These are phyloP conservation scores for Phoma sp. DNA, from an alignment of 2,329 filamentous ascomycete species.

Conservation along the genomic window DNA sequence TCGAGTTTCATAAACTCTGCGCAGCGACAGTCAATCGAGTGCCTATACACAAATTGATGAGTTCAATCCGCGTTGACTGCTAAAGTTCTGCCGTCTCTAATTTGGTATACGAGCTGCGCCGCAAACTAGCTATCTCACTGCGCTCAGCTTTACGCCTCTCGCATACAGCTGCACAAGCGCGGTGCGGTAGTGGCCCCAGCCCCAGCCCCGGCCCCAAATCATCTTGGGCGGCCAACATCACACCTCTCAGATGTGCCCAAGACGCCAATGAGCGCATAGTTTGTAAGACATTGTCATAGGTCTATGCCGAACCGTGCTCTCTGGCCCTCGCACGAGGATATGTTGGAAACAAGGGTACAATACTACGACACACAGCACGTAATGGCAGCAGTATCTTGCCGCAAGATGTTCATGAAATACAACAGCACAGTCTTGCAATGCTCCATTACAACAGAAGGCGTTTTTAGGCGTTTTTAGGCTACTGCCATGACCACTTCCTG, in stretches of 20 bases:
- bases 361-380: neutral
- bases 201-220: neutral
- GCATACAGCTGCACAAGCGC: conserved; percentile 2
- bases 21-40: neutral
- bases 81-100: neutral
- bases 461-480: conserved; percentile 15
- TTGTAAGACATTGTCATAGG: conserved; percentile 1
- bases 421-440: neutral
- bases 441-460: conserved; percentile 6
- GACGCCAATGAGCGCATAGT: neutral
- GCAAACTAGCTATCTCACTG: conserved; percentile 1
- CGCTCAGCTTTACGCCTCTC: conserved; percentile 13
- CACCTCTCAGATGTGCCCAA: neutral
- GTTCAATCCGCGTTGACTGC: neutral
- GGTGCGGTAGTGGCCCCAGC: neutral
- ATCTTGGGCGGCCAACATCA: neutral
- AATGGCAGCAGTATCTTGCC: neutral
- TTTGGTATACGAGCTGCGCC: conserved; percentile 2
- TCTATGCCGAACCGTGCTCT: neutral
- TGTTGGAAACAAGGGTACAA: neutral
- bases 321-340: neutral
- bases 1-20: neutral
- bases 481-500: conserved; percentile 19
- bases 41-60: neutral
- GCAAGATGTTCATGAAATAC: neutral